These are phyloP conservation scores for Fomitopsis pinicola DNA, from an alignment of 1,284 basidiomycete genomes.

Conservation along the genomic window DNA sequence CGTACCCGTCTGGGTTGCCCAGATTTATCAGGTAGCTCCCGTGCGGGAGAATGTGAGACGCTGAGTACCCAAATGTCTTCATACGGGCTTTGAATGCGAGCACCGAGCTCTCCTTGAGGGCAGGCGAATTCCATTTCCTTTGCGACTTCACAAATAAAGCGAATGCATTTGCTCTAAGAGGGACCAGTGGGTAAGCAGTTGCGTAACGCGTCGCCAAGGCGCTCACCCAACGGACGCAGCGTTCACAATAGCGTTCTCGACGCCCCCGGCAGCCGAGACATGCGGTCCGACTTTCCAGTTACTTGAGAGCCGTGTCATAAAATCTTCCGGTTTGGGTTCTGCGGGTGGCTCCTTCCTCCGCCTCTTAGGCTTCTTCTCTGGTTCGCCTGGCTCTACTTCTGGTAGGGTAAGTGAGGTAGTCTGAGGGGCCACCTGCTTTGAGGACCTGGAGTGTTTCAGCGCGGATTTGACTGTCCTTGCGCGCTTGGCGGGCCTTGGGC, in stretches of 20 bases:
- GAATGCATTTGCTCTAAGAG: slow-evolving; percentile 70
- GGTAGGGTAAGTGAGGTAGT: too few relatives aligned
- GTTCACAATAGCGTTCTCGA: slow-evolving; percentile 70
- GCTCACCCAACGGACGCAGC: slow-evolving; percentile 65
- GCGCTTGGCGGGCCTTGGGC: slow-evolving; percentile 11
- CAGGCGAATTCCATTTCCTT: slow-evolving; percentile 70
- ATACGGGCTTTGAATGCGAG: slow-evolving; percentile 53
- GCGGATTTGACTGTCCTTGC: background rate
- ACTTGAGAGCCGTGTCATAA: slow-evolving; percentile 6
- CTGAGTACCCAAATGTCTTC: slow-evolving; percentile 53
- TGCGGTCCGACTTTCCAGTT: slow-evolving; percentile 80
- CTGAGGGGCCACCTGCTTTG: background rate
- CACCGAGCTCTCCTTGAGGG: slow-evolving; percentile 48
- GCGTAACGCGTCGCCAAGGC: slow-evolving; percentile 13
- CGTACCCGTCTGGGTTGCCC: slow-evolving; percentile 74
- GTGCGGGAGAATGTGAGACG: slow-evolving; percentile 68
- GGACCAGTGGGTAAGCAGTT: background rate
- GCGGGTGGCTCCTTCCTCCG: slow-evolving; percentile 2
- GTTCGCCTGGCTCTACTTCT: background rate
- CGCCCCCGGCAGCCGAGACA: slow-evolving; percentile 76
- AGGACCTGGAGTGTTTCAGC: background rate
- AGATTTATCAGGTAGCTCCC: slow-evolving; percentile 86
- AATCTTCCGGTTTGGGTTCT: slow-evolving; percentile 13
- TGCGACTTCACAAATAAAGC: slow-evolving; percentile 85
- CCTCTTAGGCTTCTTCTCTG: background rate